These are phyloP conservation scores for Nannochloropsis salina DNA, from an alignment of 108 stramenopile genomes.

Conservation along the genomic window DNA sequence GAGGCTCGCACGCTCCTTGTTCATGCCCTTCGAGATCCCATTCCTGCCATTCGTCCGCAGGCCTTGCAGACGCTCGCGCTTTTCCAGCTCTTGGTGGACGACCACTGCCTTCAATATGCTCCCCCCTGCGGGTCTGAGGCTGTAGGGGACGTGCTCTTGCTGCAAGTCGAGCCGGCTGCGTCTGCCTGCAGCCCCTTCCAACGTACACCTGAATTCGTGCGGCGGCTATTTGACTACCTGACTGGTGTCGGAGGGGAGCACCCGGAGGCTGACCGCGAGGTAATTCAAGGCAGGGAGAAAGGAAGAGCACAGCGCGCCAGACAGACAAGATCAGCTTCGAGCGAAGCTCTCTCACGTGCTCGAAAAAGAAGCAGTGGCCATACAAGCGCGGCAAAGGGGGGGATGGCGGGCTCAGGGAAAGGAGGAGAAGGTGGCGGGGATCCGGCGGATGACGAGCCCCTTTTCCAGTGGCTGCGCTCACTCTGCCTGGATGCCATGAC, in stretches of 20 bases:
- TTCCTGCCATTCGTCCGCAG: background rate
- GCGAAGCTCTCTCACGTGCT: too few species aligned
- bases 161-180: background rate
- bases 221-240: conserved; percentile 3
- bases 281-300: background rate
- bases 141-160: background rate
- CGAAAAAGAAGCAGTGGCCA: too few species aligned
- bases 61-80: background rate
- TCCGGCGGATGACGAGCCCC: background rate
- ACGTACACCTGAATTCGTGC: background rate
- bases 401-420: background rate
- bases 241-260: background rate
- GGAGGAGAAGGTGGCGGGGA: background rate
- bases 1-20: background rate
- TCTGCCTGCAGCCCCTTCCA: background rate
- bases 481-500: background rate
- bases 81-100: background rate
- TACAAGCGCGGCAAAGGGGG: background rate
- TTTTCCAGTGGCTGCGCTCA: background rate
- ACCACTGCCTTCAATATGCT: background rate
- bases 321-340: too few species aligned
- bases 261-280: too few species aligned
- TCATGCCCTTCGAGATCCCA: background rate
- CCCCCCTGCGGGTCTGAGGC: background rate
- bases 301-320: background rate